Percentiles rank a stretch among this genome's conserved stretches.
These are phyloP conservation scores for Exophiala bonariae DNA, from an alignment of 2,329 filamentous ascomycete genomes.

Conservation along the genomic window DNA sequence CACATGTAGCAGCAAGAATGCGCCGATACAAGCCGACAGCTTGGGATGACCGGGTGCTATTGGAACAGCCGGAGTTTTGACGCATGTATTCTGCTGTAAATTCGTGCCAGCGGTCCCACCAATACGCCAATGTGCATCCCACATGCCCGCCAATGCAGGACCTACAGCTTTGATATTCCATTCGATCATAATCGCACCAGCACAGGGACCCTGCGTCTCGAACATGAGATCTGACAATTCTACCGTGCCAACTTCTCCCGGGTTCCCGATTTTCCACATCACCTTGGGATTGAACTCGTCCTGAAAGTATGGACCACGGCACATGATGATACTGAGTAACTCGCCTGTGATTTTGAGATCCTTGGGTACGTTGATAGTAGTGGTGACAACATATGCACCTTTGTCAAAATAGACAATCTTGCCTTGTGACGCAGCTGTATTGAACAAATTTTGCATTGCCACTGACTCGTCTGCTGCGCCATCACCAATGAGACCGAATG, in stretches of 20 bases:
- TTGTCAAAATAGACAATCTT: constrained; percentile 74
- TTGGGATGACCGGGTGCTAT: constrained; percentile 29
- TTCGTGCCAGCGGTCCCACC: constrained; percentile 39
- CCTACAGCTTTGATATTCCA: constrained; percentile 36
- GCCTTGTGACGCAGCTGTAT: constrained; percentile 42
- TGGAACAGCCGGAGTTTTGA: constrained; percentile 32
- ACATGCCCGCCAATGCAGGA: constrained; percentile 32
- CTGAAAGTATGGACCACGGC: constrained; percentile 32
- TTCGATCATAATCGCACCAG: constrained; percentile 38
- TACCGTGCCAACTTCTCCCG: constrained; percentile 34
- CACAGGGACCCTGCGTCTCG: constrained; percentile 35
- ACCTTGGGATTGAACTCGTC: constrained; percentile 28
- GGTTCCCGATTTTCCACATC: constrained; percentile 32
- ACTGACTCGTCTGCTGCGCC: constrained; percentile 58
- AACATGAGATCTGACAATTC: constrained; percentile 41
- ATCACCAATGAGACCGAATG: constrained; percentile 50
- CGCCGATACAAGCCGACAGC: constrained; percentile 32
- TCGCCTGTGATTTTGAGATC: constrained; percentile 62
- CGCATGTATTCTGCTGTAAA: constrained; percentile 33
- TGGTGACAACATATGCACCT: constrained; percentile 69
- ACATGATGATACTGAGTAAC: constrained; percentile 38
- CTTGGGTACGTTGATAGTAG: constrained; percentile 67
- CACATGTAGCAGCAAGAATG: constrained; percentile 61
- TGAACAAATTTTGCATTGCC: constrained; percentile 59
- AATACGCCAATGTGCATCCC: constrained; percentile 40